A percentile compares a stretch with the other conserved stretches of the same genome.
These are phyloP conservation scores for Pneumocystis sp. DNA, from an alignment of 1,139 yeast genomes.

Conservation along the genomic window DNA sequence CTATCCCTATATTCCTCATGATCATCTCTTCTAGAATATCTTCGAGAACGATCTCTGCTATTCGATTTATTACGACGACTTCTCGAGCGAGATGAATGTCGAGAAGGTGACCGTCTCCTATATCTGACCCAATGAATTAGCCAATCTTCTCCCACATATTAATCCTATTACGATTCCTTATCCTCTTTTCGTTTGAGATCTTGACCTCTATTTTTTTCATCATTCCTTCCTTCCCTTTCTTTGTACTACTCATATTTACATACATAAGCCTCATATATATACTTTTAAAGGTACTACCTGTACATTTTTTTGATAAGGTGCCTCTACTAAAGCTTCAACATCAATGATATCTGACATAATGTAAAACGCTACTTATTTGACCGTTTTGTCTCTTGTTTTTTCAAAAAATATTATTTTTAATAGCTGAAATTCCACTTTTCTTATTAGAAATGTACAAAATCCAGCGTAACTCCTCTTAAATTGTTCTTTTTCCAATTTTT, in stretches of 20 bases:
- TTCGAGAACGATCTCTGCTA: background rate
- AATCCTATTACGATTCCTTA: background rate
- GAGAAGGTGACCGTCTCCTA: background rate
- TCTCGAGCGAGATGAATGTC: background rate
- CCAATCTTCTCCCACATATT: background rate
- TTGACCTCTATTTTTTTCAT: background rate
- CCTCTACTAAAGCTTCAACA: slow-evolving; percentile 14
- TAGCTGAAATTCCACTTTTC: background rate
- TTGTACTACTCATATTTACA: background rate
- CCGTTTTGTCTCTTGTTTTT: background rate
- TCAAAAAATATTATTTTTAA: background rate
- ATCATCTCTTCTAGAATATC: background rate
- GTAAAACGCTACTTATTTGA: background rate
- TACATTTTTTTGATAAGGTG: slow-evolving; percentile 9
- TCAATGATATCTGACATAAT: slow-evolving; percentile 5
- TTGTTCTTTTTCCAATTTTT: background rate
- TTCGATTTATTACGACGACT: background rate
- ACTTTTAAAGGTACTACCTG: background rate
- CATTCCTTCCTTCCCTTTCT: background rate
- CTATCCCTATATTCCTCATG: background rate
- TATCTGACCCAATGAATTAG: background rate
- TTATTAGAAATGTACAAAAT: background rate
- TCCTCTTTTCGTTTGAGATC: background rate
- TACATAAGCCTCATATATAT: background rate
- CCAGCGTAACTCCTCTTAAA: background rate